Evolutionary conservation across 2,329 filamentous ascomycete genomes (phyloP).

Genomic region (Westerdykella sp.): DNA sequence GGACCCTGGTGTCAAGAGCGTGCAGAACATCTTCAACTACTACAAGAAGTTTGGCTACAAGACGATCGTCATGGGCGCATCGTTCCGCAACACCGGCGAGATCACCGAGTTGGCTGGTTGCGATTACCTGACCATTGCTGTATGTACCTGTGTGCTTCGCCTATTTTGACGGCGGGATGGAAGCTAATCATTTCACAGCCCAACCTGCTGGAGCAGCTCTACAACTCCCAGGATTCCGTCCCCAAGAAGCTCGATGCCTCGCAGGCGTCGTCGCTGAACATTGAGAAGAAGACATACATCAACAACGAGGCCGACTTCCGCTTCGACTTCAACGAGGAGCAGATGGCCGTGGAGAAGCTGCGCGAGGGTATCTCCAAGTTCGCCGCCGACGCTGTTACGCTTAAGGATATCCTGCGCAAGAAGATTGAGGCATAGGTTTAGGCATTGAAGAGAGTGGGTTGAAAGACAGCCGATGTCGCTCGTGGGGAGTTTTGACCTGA

Average conservation of each 20-base stretch:
- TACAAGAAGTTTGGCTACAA: conserved; percentile 99
- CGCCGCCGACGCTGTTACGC: conserved; percentile 85
- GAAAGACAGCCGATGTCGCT: conserved; percentile 16
- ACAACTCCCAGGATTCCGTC: conserved; percentile 73
- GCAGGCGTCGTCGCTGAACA: conserved; percentile 59
- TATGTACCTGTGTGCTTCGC: conserved; percentile 43
- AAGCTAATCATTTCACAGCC: conserved; percentile 49
- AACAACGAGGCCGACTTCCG: conserved; percentile 85
- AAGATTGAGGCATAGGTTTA: conserved; percentile 58
- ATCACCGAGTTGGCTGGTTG: conserved; percentile 97
- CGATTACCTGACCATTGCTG: conserved; percentile 97
- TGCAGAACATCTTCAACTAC: conserved; percentile 97
- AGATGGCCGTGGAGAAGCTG: conserved; percentile 99
- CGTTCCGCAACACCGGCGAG: conserved; percentile 93
- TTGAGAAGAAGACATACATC: conserved; percentile 88
- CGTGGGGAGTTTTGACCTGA: not conserved
- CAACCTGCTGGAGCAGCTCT: conserved; percentile 86
- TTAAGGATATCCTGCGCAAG: conserved; percentile 84
- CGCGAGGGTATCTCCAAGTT: conserved; percentile 99
- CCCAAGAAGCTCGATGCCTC: conserved; percentile 87
- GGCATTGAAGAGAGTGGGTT: too few relatives aligned
- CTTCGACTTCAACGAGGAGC: conserved; percentile 99
- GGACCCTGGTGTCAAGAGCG: conserved; percentile 93
- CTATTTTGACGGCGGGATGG: too few relatives aligned
- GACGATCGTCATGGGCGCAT: conserved; percentile 99